Conservation (phyloP, 352 stramenopile genomes). For the Thalassiosira livingstoniorum region DNA sequence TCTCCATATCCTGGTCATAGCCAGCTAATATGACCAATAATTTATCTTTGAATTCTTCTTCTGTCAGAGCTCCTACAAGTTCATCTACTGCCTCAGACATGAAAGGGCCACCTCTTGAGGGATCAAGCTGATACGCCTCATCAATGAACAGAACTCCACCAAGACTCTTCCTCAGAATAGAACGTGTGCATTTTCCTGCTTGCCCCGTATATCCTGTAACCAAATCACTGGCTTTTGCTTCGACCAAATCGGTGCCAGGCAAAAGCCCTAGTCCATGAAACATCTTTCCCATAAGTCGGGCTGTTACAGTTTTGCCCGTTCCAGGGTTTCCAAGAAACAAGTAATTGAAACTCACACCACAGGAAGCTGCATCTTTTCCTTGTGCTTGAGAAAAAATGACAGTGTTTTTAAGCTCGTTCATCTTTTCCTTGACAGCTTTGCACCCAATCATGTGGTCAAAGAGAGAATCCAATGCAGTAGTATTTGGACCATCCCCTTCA, state of each 20-base stretch:
- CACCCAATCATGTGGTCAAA: slow-evolving; percentile 56
- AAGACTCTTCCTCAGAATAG: slow-evolving; percentile 38
- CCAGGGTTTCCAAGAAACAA: slow-evolving; percentile 92
- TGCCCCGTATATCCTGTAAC: slow-evolving; percentile 41
- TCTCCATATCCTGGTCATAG: slow-evolving; percentile 89
- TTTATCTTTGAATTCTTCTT: slow-evolving; percentile 87
- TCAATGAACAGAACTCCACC: slow-evolving; percentile 93
- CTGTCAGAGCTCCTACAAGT: slow-evolving; percentile 90
- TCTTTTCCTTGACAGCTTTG: slow-evolving; percentile 38
- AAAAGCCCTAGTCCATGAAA: slow-evolving; percentile 43
- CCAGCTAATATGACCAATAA: slow-evolving; percentile 91
- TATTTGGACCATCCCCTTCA: slow-evolving; percentile 40
- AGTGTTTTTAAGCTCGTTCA: slow-evolving; percentile 35
- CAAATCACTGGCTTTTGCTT: slow-evolving; percentile 45
- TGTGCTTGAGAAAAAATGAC: slow-evolving; percentile 47
- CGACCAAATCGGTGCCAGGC: slow-evolving; percentile 38
- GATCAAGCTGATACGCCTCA: slow-evolving; percentile 92
- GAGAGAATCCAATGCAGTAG: slow-evolving; percentile 24
- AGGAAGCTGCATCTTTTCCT: slow-evolving; percentile 35
- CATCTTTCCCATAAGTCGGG: slow-evolving; percentile 44
- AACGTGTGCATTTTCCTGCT: slow-evolving; percentile 42
- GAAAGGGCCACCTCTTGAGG: slow-evolving; percentile 80
- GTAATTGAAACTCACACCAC: slow-evolving; percentile 78
- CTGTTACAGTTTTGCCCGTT: slow-evolving; percentile 64
- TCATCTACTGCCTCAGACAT: slow-evolving; percentile 90